Percentiles rank a stretch among this genome's conserved stretches.
These are phyloP conservation scores for Venturia oleaginea DNA, from an alignment of 2,329 filamentous ascomycete genomes.

Conservation along the genomic window DNA sequence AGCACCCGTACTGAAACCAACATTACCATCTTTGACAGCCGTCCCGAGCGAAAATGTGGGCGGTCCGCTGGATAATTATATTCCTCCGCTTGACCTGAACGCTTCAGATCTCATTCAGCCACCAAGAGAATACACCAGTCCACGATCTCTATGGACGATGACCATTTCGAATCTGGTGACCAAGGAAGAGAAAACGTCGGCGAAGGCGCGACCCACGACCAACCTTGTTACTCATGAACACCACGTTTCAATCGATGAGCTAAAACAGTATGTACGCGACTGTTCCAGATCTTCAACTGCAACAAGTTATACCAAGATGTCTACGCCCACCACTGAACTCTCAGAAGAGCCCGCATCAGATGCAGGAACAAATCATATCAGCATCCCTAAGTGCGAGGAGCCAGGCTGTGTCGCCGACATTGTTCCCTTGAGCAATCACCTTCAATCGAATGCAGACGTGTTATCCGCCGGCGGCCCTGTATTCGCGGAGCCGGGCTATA, in stretches of 20 bases:
- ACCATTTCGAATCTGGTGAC: neutral
- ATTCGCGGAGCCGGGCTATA: too few relatives aligned
- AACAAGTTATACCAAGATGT: neutral
- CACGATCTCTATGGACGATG: slow-evolving; percentile 1
- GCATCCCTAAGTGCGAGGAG: neutral
- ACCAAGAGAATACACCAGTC: neutral
- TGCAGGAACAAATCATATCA: neutral
- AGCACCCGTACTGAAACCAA: neutral
- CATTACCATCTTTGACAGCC: neutral
- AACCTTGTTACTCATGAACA: neutral
- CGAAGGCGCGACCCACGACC: neutral
- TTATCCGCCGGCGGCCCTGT: too few relatives aligned
- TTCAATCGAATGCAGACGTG: too few relatives aligned
- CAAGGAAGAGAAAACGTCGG: neutral
- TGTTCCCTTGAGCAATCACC: neutral
- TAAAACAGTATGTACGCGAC: neutral
- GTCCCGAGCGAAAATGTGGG: neutral
- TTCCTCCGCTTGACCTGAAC: neutral
- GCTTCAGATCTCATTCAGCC: neutral
- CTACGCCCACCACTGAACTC: neutral
- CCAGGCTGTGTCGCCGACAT: neutral
- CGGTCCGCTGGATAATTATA: neutral
- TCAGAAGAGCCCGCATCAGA: neutral
- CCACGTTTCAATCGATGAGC: neutral
- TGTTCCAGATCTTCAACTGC: neutral